Base-by-base conservation (phyloP, 352 stramenopile genomes). In the Thalassiosira livingstoniorum region DNA sequence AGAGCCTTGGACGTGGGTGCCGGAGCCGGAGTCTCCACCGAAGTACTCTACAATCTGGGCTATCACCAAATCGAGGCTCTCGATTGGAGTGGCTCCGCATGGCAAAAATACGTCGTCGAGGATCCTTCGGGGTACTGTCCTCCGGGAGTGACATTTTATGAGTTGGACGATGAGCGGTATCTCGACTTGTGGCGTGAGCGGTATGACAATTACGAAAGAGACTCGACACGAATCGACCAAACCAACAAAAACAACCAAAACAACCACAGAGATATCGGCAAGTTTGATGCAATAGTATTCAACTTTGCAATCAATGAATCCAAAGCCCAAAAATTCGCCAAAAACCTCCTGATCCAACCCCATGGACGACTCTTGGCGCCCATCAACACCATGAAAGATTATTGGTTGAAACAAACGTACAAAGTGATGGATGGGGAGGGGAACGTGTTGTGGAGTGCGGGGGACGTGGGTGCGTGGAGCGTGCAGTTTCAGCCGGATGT, bases 401-500 rank as follows among this genome's bases (percentile, higher is more conserved):
- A 94, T 75, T 94, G 90, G 90, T 84, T 93, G 45, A 92, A 92
- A 65, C 90, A 94, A 70, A 85, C 66, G 0, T 94, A 92, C 53
- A 84, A 85, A 45, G 47, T 93, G 4, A 69, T 91, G 1, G 77
- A 93, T 76, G 51, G 55, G 10, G 51, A 70, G 10, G 88, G 90
- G 11, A 75, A 78, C n/a, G 64, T 92, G 0, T 25, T 90, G n/a
- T 91, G 85, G 85, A 84, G 29, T 58, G 82, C 80, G 0, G 67
- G 42, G 3, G 90, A 94, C 83, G 85, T 94, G 27, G 90, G 90
- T 18, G 90, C 90, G 21, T 94, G 90, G 90, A 86, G 67, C 62
- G 90, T 94, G 2, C 87, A 91, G 54, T 94, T 94, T 76, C 90
- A 94, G 77, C 90, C 90, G 3, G 90, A 94, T 84, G 90, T 94